Evolutionary conservation across 306 rosid species (phyloP), one percentile per base, ranked within the genome.

Genomic region (Ammopiptanthus mongolicus): DNA sequence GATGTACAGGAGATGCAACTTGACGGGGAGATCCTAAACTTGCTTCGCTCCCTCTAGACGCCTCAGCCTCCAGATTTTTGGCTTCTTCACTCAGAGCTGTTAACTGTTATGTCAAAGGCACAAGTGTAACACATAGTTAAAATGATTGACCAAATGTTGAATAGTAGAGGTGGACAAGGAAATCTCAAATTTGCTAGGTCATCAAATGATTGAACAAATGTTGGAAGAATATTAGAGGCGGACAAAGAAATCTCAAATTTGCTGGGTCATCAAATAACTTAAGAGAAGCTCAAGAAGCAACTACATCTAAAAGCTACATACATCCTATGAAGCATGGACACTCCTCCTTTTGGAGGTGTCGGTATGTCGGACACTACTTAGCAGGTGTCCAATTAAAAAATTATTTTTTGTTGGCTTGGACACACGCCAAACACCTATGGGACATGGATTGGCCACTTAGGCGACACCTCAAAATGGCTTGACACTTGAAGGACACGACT

Each of bases 21-120:
- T 80, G 92, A 33, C 83, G 97, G 61, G 96, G 86, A 64, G 99
- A 86, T 80, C 79, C 90, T 2, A 78, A 39, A 76, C 83, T 79
- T 65, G 87, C 71, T 68, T 95, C 96, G 6, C 78, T 82, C 29
- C 67, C 87, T 84, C 83, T 92, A 21, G 22, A 65, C 4, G 76
- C 73, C 83, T 88, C 93, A 2, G 66, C 76, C 77, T 91, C 97
- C 79, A 95, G 79, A 81, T 21, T 72, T 74, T 82, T 89, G 79
- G 85, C 87, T 83, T 92, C 97, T 73, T 88, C 93, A n/a, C 52
- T 65, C 77, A 95, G 86, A 74, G 77, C 17, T 44, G 86, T 78
- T 46, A 95, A 81, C 98, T 84, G 93, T 57, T 61, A 50, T 71
- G 78, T 61, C 66, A 59, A 72, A 76, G 34, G 66, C 25, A 71